Percentiles rank a stretch among this genome's conserved stretches.
Conservation (phyloP, 768 basidiomycete species). For the Xerocomellus chrysenteron region DNA sequence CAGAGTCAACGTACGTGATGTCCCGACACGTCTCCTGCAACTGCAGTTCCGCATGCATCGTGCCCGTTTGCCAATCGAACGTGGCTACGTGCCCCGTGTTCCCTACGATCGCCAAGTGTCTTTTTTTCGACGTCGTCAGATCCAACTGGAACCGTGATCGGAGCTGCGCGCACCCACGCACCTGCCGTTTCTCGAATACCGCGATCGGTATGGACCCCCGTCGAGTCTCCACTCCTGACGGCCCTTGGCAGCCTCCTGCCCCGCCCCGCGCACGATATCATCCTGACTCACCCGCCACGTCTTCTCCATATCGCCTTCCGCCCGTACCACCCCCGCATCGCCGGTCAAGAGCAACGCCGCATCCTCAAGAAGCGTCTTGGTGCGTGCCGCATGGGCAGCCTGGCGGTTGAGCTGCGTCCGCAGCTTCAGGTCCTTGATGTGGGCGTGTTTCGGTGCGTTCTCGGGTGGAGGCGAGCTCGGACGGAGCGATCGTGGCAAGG, state of each 20-base stretch:
- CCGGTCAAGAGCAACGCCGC: constrained; percentile 68
- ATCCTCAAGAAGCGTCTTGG: constrained; percentile 63
- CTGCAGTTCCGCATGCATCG: constrained; percentile 84
- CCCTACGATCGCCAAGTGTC: constrained; percentile 86
- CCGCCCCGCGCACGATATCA: constrained; percentile 66
- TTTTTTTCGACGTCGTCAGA: not conserved
- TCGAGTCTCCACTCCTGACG: constrained; percentile 79
- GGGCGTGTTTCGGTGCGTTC: constrained; percentile 48
- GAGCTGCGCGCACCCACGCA: constrained; percentile 35
- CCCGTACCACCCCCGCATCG: constrained; percentile 71
- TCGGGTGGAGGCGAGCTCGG: constrained; percentile 46
- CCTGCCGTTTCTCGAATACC: constrained; percentile 93
- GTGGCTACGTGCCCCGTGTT: constrained; percentile 84
- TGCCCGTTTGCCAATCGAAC: constrained; percentile 90
- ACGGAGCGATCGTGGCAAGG: constrained; percentile 68
- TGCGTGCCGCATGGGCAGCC: constrained; percentile 58
- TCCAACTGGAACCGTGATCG: not conserved
- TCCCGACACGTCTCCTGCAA: constrained; percentile 89
- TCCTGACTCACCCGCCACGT: constrained; percentile 88
- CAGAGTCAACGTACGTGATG: constrained; percentile 64
- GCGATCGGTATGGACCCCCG: constrained; percentile 78
- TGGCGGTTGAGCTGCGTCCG: constrained; percentile 66
- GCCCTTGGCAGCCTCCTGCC: constrained; percentile 74
- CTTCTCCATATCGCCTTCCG: constrained; percentile 77
- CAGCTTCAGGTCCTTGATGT: constrained; percentile 75